phyloP scores from a whole-genome alignment of 805 yeast genomes.

The Cyberlindnera americana region DNA sequence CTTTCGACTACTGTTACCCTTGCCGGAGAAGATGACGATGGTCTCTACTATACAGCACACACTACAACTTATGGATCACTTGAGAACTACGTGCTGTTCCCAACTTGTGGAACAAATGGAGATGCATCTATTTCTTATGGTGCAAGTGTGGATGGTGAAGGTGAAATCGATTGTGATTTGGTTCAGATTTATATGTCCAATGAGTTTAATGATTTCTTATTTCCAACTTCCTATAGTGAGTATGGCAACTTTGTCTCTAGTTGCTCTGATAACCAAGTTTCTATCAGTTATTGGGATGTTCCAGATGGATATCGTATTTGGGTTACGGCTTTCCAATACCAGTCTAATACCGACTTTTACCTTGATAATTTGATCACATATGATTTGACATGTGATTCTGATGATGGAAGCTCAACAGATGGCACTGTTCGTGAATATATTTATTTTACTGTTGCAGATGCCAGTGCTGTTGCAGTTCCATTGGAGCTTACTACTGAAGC shows the following conservation, averaged over 20 bases:
- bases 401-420: background rate
- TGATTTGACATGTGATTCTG: constrained; percentile 15
- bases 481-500: constrained; percentile 15
- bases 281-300: constrained; percentile 20
- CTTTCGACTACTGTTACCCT: constrained; percentile 29
- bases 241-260: constrained; percentile 15
- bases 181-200: constrained; percentile 23
- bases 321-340: constrained; percentile 32
- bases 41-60: constrained; percentile 26
- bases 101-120: constrained; percentile 29
- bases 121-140: constrained; percentile 24
- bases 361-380: constrained; percentile 13
- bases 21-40: constrained; percentile 20
- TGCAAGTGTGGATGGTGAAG: constrained; percentile 15
- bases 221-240: constrained; percentile 24
- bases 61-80: constrained; percentile 31
- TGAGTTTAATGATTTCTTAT: constrained; percentile 33
- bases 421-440: constrained; percentile 2
- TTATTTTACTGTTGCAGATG: constrained; percentile 16
- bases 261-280: constrained; percentile 26
- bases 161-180: constrained; percentile 23
- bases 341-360: constrained; percentile 2
- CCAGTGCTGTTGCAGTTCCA: constrained; percentile 23
- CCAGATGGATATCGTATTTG: constrained; percentile 28
- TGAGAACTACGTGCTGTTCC: constrained; percentile 33